phyloP scores from a whole-genome alignment of 192 early-diverging fungal genomes.

The Geranomyces michiganensis region DNA sequence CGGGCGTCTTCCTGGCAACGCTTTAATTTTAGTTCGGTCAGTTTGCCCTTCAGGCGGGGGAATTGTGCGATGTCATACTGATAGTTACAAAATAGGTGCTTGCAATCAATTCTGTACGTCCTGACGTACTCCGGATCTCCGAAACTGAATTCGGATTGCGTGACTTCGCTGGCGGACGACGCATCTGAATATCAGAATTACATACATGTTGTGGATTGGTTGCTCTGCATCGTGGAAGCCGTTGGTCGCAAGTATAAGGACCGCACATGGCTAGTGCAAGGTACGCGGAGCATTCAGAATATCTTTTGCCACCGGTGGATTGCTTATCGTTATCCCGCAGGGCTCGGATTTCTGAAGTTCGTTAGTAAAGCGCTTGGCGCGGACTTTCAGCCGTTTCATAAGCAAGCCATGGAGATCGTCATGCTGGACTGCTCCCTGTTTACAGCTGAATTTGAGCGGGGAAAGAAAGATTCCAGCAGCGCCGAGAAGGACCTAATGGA shows the following conservation, averaged over 20 bases:
- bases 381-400: conserved; percentile 29
- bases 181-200: conserved; percentile 5
- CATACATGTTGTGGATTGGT: conserved; percentile 17
- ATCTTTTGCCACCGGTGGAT: background rate
- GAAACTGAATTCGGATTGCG: conserved; percentile 31
- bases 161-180: background rate
- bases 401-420: conserved; percentile 15
- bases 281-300: conserved; percentile 18
- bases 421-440: conserved; percentile 24
- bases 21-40: conserved; percentile 6
- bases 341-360: conserved; percentile 33
- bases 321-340: background rate
- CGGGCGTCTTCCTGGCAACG: conserved; percentile 6
- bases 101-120: conserved; percentile 32
- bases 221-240: conserved; percentile 39
- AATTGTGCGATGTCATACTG: no score
- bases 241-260: conserved; percentile 36
- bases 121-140: conserved; percentile 38
- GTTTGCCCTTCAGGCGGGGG: background rate
- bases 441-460: conserved; percentile 19
- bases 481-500: conserved; percentile 19
- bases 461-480: background rate
- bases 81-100: conserved; percentile 2
- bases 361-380: conserved; percentile 33
- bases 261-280: conserved; percentile 46